Base-by-base conservation (phyloP, 2,329 filamentous ascomycete genomes). In the Aspergillus unguis region DNA sequence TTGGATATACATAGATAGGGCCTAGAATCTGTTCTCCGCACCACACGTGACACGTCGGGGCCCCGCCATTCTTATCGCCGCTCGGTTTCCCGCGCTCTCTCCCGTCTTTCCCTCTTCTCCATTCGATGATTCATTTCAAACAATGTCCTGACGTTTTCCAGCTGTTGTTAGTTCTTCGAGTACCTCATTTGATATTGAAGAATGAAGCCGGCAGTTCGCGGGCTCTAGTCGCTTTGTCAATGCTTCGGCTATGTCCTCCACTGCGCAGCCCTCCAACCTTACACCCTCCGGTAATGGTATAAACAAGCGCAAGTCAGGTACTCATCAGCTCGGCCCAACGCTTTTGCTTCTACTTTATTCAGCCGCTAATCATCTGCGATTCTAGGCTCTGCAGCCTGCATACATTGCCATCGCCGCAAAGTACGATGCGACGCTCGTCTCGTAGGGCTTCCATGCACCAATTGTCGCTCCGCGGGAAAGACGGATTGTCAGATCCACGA, bases 391-490 rank as follows among this genome's bases (percentile, higher is more conserved):
- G 72, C 65, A 26, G 78, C 78, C 33, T 80, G 77, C 54, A 64
- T 77, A 37, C 69, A 73, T 54, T 80, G 77, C 48, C 77, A 80
- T 62, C 74, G 73, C 45, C 74, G 77, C 52, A 80, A 80, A 62
- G 74, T 80, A 45, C 75, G 76, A 55, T 80, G 77, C 56, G 78
- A 80, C 63, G 73, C 79, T 41, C 70, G 77, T 50, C 58, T 69
- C 23, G 74, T 75, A 31, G 77, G 77, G 10, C 58, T 72, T 1
- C 77, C 77, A 0, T 80, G 77, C 58, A 75, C 77, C 48, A 79
- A 78, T 56, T 80, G 77, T 53, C 67, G 68, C 32, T 66, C 69
- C 26, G 72, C 76, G 32, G 67, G 71, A 17, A 71, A 71, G 48
- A 44, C 63, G 10, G 72, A 74, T 49, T 80, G 77, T 52, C 71